These are phyloP conservation scores for Caryopteris hybrid DNA, from an alignment of 305 asterid species.

Conservation along the genomic window DNA sequence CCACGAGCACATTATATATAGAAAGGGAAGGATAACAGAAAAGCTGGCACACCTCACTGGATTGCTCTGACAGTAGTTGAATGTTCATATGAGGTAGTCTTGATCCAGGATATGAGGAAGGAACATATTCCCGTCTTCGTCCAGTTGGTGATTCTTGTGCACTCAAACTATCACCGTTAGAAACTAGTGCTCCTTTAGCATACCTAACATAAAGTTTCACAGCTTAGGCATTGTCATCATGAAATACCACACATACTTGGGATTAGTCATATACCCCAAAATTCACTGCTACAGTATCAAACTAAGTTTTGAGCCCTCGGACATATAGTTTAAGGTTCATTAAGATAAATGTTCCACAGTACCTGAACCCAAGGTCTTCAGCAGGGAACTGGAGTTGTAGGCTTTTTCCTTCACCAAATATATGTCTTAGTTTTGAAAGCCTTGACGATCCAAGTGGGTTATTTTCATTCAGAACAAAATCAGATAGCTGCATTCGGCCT, in stretches of 20 bases:
- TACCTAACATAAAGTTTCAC: constrained; percentile 45
- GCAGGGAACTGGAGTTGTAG: constrained; percentile 99
- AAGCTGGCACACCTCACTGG: constrained; percentile 40
- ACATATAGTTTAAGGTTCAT: not conserved
- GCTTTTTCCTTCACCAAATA: constrained; percentile 86
- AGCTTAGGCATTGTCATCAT: constrained; percentile 16
- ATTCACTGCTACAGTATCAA: not conserved
- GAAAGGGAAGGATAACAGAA: not conserved
- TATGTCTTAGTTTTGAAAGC: constrained; percentile 64
- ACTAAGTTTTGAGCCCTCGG: not conserved
- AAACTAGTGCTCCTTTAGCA: constrained; percentile 61
- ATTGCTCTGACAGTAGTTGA: constrained; percentile 33
- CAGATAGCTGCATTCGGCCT: constrained; percentile 85
- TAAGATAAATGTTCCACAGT: not conserved
- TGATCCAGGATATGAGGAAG: constrained; percentile 82
- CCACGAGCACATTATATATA: not conserved
- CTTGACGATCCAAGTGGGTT: constrained; percentile 85
- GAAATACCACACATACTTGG: not conserved
- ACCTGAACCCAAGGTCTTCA: constrained; percentile 97
- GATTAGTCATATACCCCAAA: not conserved
- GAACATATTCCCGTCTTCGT: constrained; percentile 74
- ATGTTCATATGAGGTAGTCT: constrained; percentile 79
- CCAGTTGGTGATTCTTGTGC: constrained; percentile 62
- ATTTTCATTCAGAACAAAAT: constrained; percentile 61
- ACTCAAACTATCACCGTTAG: constrained; percentile 33